Evolutionary conservation across 2,329 filamentous ascomycete species (phyloP).

Genomic region (Coniochaeta sp.): DNA sequence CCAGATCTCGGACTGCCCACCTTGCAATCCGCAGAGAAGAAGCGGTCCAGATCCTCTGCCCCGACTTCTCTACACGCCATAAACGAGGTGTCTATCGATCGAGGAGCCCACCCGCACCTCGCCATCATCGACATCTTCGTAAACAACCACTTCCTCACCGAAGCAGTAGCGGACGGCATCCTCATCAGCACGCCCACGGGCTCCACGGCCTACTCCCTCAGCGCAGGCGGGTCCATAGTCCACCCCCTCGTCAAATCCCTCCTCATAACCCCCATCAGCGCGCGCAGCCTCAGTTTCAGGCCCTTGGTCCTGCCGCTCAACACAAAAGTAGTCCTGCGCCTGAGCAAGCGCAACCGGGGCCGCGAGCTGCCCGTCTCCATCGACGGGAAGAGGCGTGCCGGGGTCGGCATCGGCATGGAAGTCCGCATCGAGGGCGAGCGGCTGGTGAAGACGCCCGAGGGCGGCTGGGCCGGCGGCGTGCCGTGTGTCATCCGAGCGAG

Average conservation of each 20-base stretch:
- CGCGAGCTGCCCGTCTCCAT: conserved; percentile 73
- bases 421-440: conserved; percentile 83
- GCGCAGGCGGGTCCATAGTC: conserved; percentile 84
- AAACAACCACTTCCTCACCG: conserved; percentile 81
- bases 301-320: conserved; percentile 84
- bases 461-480: conserved; percentile 66
- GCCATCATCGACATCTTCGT: conserved; percentile 89
- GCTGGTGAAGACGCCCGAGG: conserved; percentile 44
- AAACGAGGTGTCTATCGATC: conserved; percentile 92
- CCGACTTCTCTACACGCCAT: conserved; percentile 58
- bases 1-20: conserved; percentile 11
- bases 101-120: conserved; percentile 82
- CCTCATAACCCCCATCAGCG: conserved; percentile 89
- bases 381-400: conserved; percentile 63
- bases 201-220: conserved; percentile 92
- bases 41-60: conserved; percentile 6
- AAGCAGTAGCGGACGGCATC: conserved; percentile 92
- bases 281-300: conserved; percentile 83
- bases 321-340: conserved; percentile 71
- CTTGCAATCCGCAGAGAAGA: conserved; percentile 4
- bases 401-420: conserved; percentile 69
- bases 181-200: conserved; percentile 91
- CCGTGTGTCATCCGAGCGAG: conserved; percentile 75
- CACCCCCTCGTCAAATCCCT: conserved; percentile 86
- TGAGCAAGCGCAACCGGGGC: conserved; percentile 74